phyloP scores from a whole-genome alignment of 768 basidiomycete species.

The Suillus clintonianus region DNA sequence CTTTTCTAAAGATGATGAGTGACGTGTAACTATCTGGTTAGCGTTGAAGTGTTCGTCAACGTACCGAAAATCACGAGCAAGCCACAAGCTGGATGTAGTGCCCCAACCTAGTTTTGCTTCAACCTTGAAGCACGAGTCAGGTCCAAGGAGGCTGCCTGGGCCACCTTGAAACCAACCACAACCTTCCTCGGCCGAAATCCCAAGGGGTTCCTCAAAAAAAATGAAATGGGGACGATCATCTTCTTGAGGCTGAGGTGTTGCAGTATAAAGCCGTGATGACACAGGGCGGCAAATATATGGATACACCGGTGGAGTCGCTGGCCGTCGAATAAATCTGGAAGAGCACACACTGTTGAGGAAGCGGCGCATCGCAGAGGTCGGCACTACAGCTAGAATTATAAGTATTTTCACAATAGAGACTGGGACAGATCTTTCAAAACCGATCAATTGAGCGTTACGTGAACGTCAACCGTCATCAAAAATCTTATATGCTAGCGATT shows the following conservation, averaged over 20 bases:
- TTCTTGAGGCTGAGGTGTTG: neutral
- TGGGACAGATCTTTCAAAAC: no score
- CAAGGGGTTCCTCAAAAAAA: slow-evolving; percentile 22
- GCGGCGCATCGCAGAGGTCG: no score
- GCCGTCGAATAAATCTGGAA: no score
- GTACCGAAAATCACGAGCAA: slow-evolving; percentile 24
- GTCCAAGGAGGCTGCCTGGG: slow-evolving; percentile 18
- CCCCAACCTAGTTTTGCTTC: slow-evolving; percentile 25
- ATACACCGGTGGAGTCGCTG: no score
- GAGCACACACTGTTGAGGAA: no score
- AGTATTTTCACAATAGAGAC: no score
- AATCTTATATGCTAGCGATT: no score
- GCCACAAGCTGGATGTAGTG: slow-evolving; percentile 26
- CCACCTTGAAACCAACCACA: slow-evolving; percentile 24
- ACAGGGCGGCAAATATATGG: no score
- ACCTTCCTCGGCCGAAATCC: slow-evolving; percentile 18
- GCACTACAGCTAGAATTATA: no score
- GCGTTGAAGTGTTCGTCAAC: neutral
- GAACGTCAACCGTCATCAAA: no score
- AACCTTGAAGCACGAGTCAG: slow-evolving; percentile 18
- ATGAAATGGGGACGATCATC: slow-evolving; percentile 16
- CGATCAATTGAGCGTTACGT: no score
- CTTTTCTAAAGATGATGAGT: slow-evolving; percentile 8
- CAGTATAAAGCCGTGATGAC: no score
- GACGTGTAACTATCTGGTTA: neutral